phyloP scores from a whole-genome alignment of 2,329 filamentous ascomycete genomes.

The Elsinoe batatas region DNA sequence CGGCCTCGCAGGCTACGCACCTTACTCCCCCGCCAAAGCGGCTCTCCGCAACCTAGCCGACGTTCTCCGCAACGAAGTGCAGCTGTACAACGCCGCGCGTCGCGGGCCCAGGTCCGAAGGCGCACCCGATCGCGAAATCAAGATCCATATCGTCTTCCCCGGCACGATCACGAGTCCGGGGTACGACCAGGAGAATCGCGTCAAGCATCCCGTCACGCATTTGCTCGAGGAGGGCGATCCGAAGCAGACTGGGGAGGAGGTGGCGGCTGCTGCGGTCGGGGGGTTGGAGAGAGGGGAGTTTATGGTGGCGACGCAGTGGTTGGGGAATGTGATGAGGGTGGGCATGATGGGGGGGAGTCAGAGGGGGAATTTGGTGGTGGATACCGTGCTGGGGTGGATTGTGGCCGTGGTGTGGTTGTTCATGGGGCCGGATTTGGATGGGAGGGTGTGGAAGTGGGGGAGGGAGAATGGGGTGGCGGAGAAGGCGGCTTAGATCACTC shows the following conservation, averaged over 20 bases:
- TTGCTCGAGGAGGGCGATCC: conserved; percentile 76
- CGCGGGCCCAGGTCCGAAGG: conserved; percentile 29
- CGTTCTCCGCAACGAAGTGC: conserved; percentile 69
- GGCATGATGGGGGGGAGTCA: conserved; percentile 42
- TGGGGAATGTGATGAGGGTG: conserved; percentile 64
- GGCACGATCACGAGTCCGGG: conserved; percentile 74
- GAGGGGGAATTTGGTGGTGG: conserved; percentile 43
- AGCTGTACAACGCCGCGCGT: conserved; percentile 66
- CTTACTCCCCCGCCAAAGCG: conserved; percentile 77
- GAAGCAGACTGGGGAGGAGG: conserved; percentile 65
- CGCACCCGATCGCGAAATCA: conserved; percentile 58
- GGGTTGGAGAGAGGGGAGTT: conserved; percentile 75
- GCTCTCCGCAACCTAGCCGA: conserved; percentile 78
- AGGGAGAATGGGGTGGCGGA: conserved; percentile 39
- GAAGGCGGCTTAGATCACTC: neutral
- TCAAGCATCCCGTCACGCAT: conserved; percentile 72
- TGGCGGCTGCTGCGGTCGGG: conserved; percentile 58
- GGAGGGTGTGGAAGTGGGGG: conserved; percentile 48
- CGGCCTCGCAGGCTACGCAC: conserved; percentile 68
- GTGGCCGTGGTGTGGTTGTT: conserved; percentile 46
- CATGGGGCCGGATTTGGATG: conserved; percentile 47
- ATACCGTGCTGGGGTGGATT: conserved; percentile 47
- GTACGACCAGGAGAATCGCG: conserved; percentile 61
- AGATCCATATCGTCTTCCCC: conserved; percentile 73
- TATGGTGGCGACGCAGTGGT: conserved; percentile 62